Conservation (phyloP, 768 basidiomycete species). For the Phlebiopsis gigantea region DNA sequence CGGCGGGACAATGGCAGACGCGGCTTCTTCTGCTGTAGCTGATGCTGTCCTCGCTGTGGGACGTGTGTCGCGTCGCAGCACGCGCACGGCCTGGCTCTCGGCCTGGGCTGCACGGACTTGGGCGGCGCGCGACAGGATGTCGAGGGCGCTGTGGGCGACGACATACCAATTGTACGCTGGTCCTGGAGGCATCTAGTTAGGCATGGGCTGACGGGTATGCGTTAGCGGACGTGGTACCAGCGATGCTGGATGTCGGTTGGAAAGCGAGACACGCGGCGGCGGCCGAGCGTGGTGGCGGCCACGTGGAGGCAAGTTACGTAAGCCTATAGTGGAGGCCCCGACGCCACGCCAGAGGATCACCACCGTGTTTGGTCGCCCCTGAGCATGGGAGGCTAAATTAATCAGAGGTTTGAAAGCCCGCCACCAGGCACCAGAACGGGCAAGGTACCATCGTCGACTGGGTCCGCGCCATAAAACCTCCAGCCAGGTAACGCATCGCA, state of each 20-base stretch:
- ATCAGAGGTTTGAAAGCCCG: no score
- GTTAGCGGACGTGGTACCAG: background rate
- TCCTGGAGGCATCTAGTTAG: constrained; percentile 1
- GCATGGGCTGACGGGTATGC: background rate
- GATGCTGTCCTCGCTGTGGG: background rate
- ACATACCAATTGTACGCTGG: constrained; percentile 60
- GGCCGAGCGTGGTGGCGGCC: background rate
- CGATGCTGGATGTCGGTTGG: background rate
- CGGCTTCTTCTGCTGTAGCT: background rate
- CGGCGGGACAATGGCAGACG: background rate
- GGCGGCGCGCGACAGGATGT: constrained; percentile 60
- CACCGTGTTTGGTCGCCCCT: no score
- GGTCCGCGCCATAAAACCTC: no score
- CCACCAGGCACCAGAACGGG: no score
- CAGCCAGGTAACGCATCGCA: background rate
- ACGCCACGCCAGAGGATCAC: no score
- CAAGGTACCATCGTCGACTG: no score
- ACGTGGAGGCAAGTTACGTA: background rate
- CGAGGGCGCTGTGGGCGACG: constrained; percentile 53
- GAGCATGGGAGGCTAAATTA: no score
- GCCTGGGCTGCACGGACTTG: constrained; percentile 44
- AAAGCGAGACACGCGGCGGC: background rate
- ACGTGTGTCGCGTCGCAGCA: constrained; percentile 21
- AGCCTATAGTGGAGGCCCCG: no score
- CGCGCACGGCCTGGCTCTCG: constrained; percentile 2